A percentile compares a stretch with the other conserved stretches of the same genome.
These are phyloP conservation scores for Leishmania lainsoni DNA, from an alignment of 208 protist species.

Conservation along the genomic window DNA sequence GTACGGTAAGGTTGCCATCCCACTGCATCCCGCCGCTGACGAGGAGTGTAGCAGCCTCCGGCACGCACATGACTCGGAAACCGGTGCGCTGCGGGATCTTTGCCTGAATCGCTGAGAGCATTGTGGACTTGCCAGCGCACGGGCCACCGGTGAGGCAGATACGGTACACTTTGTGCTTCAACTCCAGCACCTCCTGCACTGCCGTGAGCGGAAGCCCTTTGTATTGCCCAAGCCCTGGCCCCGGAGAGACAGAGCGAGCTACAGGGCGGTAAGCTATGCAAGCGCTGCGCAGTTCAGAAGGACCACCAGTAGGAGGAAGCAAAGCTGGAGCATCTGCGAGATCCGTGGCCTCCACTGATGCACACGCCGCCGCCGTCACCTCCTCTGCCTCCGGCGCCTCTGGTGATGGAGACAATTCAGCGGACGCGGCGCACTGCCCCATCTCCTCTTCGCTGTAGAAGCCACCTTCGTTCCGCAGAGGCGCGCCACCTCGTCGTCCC, in stretches of 20 bases:
- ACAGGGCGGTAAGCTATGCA: slow-evolving; percentile 32
- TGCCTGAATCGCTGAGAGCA: slow-evolving; percentile 64
- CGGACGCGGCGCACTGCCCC: neutral
- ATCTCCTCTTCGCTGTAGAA: neutral
- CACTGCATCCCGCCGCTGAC: slow-evolving; percentile 78
- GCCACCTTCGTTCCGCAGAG: neutral
- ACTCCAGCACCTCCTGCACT: slow-evolving; percentile 54
- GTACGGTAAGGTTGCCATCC: slow-evolving; percentile 39
- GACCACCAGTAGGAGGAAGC: neutral
- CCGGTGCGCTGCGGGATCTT: slow-evolving; percentile 67
- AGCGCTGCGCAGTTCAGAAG: neutral
- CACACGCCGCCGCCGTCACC: neutral
- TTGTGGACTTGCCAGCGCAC: slow-evolving; percentile 82
- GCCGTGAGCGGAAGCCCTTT: slow-evolving; percentile 39
- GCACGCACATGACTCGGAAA: slow-evolving; percentile 77
- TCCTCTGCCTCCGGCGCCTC: slow-evolving; percentile 3
- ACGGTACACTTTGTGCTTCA: slow-evolving; percentile 57
- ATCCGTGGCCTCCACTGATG: neutral
- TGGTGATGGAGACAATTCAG: slow-evolving; percentile 24
- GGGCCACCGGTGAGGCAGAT: slow-evolving; percentile 85
- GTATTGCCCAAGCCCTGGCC: slow-evolving; percentile 47
- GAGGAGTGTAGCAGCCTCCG: slow-evolving; percentile 82
- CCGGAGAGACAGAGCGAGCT: slow-evolving; percentile 63
- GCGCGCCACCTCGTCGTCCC: neutral
- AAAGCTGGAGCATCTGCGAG: neutral